Evolutionary conservation across 2,329 filamentous ascomycete genomes (phyloP), one percentile per base, ranked within the genome.

Genomic region (Colletotrichum sp.): DNA sequence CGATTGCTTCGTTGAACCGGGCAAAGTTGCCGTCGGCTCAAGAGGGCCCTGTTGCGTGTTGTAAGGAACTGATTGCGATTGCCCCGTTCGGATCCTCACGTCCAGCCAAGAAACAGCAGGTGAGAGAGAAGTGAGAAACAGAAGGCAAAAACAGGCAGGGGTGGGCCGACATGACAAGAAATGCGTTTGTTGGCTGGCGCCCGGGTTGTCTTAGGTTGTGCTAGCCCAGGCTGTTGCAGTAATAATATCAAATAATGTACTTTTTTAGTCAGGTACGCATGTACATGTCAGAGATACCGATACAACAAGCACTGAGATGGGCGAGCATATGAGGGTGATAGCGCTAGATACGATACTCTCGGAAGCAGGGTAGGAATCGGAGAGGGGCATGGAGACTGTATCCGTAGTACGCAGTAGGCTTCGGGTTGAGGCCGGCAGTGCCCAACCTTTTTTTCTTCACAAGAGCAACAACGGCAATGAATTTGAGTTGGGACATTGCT

Each of bases 171-270:
- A 49, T 52, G 67, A 65, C 72, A 71, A 66, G 60, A 71, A 75
- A 71, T 21, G 67, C 72, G 72, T 21, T 66, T 71, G 72, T 34
- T 71, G 72, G 59, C 28, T 55, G 68, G 52, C 32, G 60, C 26
- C 68, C 68, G n/a, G 68, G 69, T 68, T 75, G 73, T 75, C 73
- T 75, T 68, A 30, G 73, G 36, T 68, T 72, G 68, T 71, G 72
- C 60, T 71, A 66, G 72, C 49, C 68, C 24, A 57, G 72, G 36
- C 68, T 64, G 59, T 71, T 71, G 59, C 68, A 64, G 59, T 71
- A 63, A 70, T 63, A 63, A 70, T 52, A 70, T 52, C 28, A 52
- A 63, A 34, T 52, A 49, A 62, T 63, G 36, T 63, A 62, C 57
- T 24, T 62, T 60, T 68, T 63, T 24, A 70, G 68, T 70, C 55